Base-by-base conservation (phyloP, 192 early-diverging fungal species). In the Thamnidium elegans region DNA sequence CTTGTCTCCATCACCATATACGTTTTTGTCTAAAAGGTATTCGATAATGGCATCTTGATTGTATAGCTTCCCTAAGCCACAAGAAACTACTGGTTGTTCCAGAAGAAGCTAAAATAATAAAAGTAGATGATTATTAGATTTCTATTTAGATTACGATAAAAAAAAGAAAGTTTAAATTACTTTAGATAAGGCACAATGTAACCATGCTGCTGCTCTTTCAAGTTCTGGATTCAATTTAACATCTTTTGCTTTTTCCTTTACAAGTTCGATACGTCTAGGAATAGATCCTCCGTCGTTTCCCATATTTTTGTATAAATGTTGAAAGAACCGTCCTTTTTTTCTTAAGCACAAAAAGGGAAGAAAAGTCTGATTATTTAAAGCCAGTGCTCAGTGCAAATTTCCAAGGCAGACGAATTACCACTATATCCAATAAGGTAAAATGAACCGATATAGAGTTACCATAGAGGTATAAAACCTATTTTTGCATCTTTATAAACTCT, bases 221-320 rank as follows among this genome's bases (percentile, higher is more conserved):
- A 85, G 71, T 48, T 74, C 76, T n/a, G 85, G 82, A 76, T 95
- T 89, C 17, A 81, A 80, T 31, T 79, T 81, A 63, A 86, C 81
- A 8, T 78, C 74, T 36, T 82, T 84, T 62, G 87, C 77, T 58
- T 90, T 91, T 62, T 87, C 84, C 76, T 90, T 93, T 61, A 95
- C 90, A 26, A 95, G 84, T 65, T 94, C 93, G 65, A 87, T 81
- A 30, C 93, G 77, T 70, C 84, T 86, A 47, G 92, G 93, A 75
- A 95, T 95, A n/a, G 84, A 87, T 51, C 93, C 92, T 66, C 92
- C 93, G 72, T 94, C 93, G 70, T 90, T 85, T 73, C 90, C 86
- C 88, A 89, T 89, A 17, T 42, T 58, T 58, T 34, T 4, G 17
- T 43, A 39, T 39, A 39, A 39, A 39, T 3, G 36, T 9, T 9